Evolutionary conservation across 257 asterid species (phyloP), one percentile per base, ranked within the genome.

Genomic region (Penstemon barbatus): DNA sequence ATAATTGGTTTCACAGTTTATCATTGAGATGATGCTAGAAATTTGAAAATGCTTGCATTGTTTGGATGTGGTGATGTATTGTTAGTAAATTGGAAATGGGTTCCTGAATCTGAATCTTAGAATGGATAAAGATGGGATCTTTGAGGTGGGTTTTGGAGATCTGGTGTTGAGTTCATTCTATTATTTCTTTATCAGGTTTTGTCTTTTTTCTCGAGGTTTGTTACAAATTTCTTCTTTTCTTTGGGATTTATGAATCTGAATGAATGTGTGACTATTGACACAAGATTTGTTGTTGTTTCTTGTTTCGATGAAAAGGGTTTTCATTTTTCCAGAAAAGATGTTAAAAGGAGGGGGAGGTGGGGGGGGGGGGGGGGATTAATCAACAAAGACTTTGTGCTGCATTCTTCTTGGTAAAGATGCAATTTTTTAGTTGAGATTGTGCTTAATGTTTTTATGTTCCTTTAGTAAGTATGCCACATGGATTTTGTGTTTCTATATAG

Each of bases 101-200:
- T 53, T 66, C 45, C 12, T 59, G 65, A 59, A 59, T 59, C 65
- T 39, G 15, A 6, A 36, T 40, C 50, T 59, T 59, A 40, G 7
- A 12, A 19, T 59, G 65, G 44, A 39, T 63, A 10, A 46, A 61
- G 42, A 39, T 39, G 51, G 67, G 55, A 15, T 45, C 36, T 18
- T 45, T 43, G 48, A 13, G 57, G 52, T 63, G 64, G 73, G 37
- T 55, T 70, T 62, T 73, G 79, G 72, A 78, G 84, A 81, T 81
- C 83, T 75, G 68, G 49, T 72, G 74, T 74, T 58, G 62, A 18
- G 13, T 52, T 69, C 69, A 8, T 71, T 65, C 6, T 55, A 64
- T 41, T 58, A 25, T 41, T 49, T 57, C 36, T 53, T 45, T 57
- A 66, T 71, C 18, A 39, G 49, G 19, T 72, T 66, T 70, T 72